Base-by-base conservation (phyloP, 2,329 filamentous ascomycete genomes). In the Aurifilum marmelostoma region DNA sequence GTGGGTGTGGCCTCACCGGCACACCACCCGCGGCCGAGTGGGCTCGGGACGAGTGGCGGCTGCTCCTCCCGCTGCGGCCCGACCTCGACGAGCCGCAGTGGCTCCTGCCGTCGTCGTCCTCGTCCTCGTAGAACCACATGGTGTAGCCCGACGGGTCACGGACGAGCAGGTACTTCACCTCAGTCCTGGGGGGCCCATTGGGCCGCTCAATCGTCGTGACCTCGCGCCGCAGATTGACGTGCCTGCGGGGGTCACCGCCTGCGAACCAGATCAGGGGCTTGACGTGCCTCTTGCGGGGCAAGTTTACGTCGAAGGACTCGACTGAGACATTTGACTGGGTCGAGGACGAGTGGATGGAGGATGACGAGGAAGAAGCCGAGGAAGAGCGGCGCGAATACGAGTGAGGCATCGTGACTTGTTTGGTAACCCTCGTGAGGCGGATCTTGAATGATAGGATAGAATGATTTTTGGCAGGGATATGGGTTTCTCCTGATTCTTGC, bases 231-330 rank as follows among this genome's bases (percentile, higher is more conserved):
- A 73, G 52, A 24, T 71, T 63, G 16, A 65, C 66, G 71, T 71
- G 67, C 56, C 70, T 65, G 41, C 71, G 69, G 34, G 72, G 72
- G 63, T 70, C 67, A 16, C 70, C 72, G 47, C 72, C 69, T 12
- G 71, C 69, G 14, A 71, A 56, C 37, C 69, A 73, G 71, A 72
- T 66, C 21, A 70, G 60, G 29, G 68, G 65, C 18, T 65, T 68
- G 63, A 66, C 47, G 24, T 34, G 52, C 9, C 64, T 67, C 32
- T 54, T 71, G 52, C 54, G 65, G 21, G 68, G 66, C 50, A 71
- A 59, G 21, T 67, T 59, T 52, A 67, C 59, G 18, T 64, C 32
- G 27, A 54, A 64, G 37, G 70, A 68, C 61, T 67, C 67, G 63
- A 71, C 66, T 24, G 71, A 70, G 39, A 63, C 32, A 9, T 24